Evolutionary conservation across 371 early-diverging fungal species (phyloP), one percentile per base, ranked within the genome.

Genomic region (Encephalitozoon romaleae): DNA sequence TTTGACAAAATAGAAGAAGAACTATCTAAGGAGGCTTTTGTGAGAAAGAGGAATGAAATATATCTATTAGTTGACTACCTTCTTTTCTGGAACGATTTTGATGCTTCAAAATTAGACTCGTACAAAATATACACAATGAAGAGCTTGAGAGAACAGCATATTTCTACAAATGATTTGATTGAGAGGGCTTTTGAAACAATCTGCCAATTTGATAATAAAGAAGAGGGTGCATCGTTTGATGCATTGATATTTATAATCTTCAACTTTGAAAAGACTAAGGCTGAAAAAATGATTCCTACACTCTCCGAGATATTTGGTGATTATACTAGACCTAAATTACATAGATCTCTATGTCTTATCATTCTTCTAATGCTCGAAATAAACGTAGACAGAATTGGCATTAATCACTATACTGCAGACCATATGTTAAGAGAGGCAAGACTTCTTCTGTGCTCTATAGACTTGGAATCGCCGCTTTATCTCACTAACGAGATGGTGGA

Each of bases 361-460:
- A 38, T 38, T 32, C 59, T 59, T 15, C 15, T 59, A 9, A 59
- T 59, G 59, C 59, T 59, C 5, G 59, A 59, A 11, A 59, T 28
- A 21, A 26, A 32, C 3, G 38, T 59, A n/a, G 59, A 59, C 21
- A n/a, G 34, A 34, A 34, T 59, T 34, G 18, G n/a, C 15, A 28
- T 34, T 5, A 59, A 59, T 12, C 59, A n/a, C 12, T 59, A 59
- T 59, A 21, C 59, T 32, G 59, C 59, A 34, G 32, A 30, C 6
- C 59, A 59, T 38, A 9, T 59, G 1, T 38, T 59, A 30, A 59
- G 59, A 59, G 59, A 59, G 21, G 28, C 59, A 59, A 59, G 59
- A 15, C 18, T 59, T 34, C 59, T 34, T 5, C 5, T 59, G 34
- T 59, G 59, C 5, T 59, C 59, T 1, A n/a, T 34, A 30, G 25